Evolutionary conservation across 352 stramenopile species (phyloP), one percentile per base, ranked within the genome.

Genomic region (Pythium brachiatum): DNA sequence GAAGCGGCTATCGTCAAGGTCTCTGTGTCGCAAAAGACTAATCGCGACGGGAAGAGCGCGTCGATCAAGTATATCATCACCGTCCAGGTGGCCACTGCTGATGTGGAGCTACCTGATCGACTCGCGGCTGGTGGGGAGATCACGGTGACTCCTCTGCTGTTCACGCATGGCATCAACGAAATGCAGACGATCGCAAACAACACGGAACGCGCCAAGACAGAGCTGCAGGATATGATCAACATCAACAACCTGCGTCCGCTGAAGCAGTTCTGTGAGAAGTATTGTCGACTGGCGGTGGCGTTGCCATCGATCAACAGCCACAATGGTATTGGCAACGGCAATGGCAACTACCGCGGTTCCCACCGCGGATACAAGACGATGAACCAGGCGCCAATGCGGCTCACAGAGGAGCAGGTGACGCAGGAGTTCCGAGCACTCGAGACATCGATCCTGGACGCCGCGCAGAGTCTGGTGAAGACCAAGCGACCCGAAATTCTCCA

Each of bases 121-220:
- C 62, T 95, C 7, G 80, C 83, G 18, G 59, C 59, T 3, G 83
- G 84, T 38, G 86, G 86, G 4, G 81, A 94, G 69, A 92, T 95
- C 64, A 70, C 81, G 15, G 83, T 95, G 39, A 94, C 81, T n/a
- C 84, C 86, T 1, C 55, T 94, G 21, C 58, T 95, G n/a, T 93
- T 95, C 60, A 94, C 87, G 7, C 87, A 98, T 55, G 92, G 93
- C 32, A 97, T 98, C 68, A 98, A 98, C 68, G 93, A 98, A 70
- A 97, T 96, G 87, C 91, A 97, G 75, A 97, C 91, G 15, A 90
- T 98, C 47, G 90, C 90, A 2, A 98, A 98, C 72, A 89, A 95
- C 63, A 95, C 88, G 7, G 86, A 94, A 39, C 82, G 85, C 29
- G 81, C 82, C 25, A 94, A 96, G 73, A 96, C 87, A 7, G 86